phyloP scores from a whole-genome alignment of 1,284 basidiomycete species.

The Fomitopsis betulina region DNA sequence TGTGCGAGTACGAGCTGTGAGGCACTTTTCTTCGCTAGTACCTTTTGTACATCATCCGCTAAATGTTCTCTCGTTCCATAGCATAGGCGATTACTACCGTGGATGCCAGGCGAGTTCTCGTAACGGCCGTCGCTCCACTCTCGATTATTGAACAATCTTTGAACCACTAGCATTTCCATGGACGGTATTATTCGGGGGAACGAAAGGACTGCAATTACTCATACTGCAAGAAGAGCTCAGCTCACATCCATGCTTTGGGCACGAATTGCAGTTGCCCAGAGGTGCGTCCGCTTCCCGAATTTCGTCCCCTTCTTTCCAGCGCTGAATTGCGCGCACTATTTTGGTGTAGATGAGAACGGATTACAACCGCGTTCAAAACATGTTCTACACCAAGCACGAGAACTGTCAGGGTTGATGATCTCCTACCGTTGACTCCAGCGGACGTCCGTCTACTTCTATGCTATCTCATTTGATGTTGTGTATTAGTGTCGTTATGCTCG shows the following conservation, averaged over 20 bases:
- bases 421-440: background rate
- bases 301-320: no score
- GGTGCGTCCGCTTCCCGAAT: conserved; percentile 12
- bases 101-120: conserved; percentile 54
- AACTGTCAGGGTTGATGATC: conserved; percentile 7
- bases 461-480: background rate
- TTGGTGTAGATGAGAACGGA: conserved; percentile 11
- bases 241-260: conserved; percentile 51
- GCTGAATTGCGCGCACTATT: background rate
- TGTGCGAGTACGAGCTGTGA: conserved; percentile 3
- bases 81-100: conserved; percentile 57
- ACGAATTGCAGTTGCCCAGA: conserved; percentile 42
- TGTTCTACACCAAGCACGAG: conserved; percentile 17
- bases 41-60: background rate
- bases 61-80: conserved; percentile 20
- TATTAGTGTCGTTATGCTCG: background rate
- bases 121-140: background rate
- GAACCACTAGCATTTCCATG: conserved; percentile 51
- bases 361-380: conserved; percentile 17
- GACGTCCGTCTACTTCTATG: background rate
- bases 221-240: conserved; percentile 48
- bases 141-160: background rate
- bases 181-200: conserved; percentile 55
- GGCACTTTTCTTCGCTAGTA: background rate
- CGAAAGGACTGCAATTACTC: conserved; percentile 45